Conservation (phyloP, 441 rosid genomes). For the Mallotus japonicus region DNA sequence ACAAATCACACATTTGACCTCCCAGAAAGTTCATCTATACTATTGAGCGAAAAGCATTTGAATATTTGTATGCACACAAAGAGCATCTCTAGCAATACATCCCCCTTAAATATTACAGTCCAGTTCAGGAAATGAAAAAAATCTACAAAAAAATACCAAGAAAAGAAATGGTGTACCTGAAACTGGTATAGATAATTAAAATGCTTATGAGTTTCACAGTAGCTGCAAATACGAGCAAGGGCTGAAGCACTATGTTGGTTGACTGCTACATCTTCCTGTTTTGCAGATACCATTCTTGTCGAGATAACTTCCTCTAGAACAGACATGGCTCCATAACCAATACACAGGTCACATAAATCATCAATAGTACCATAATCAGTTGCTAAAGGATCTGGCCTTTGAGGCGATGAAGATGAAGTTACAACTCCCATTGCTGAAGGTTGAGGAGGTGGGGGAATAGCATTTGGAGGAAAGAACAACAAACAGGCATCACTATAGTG, state of each 20-base stretch:
- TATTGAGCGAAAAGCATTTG: slow-evolving; percentile 1
- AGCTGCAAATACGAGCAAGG: slow-evolving; percentile 81
- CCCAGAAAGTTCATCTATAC: neutral
- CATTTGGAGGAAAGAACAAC: slow-evolving; percentile 77
- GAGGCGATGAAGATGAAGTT: slow-evolving; percentile 82
- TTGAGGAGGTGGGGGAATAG: slow-evolving; percentile 76
- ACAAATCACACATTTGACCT: neutral
- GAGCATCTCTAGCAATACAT: slow-evolving; percentile 3
- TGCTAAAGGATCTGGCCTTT: slow-evolving; percentile 86
- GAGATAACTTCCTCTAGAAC: slow-evolving; percentile 82
- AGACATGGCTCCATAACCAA: slow-evolving; percentile 85
- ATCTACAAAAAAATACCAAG: neutral
- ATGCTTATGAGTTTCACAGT: slow-evolving; percentile 82
- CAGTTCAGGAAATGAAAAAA: neutral
- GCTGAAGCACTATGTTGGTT: slow-evolving; percentile 67
- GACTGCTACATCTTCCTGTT: slow-evolving; percentile 54
- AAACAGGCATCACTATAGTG: slow-evolving; percentile 80
- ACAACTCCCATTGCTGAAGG: slow-evolving; percentile 53
- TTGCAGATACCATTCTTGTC: slow-evolving; percentile 62
- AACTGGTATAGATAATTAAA: slow-evolving; percentile 91
- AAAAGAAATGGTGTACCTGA: slow-evolving; percentile 51
- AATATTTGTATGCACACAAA: neutral
- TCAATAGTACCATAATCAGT: slow-evolving; percentile 95
- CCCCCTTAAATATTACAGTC: neutral
- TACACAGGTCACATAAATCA: slow-evolving; percentile 75